Evolutionary conservation across 352 stramenopile genomes (phyloP).

Genomic region (Pythium phragmitis): DNA sequence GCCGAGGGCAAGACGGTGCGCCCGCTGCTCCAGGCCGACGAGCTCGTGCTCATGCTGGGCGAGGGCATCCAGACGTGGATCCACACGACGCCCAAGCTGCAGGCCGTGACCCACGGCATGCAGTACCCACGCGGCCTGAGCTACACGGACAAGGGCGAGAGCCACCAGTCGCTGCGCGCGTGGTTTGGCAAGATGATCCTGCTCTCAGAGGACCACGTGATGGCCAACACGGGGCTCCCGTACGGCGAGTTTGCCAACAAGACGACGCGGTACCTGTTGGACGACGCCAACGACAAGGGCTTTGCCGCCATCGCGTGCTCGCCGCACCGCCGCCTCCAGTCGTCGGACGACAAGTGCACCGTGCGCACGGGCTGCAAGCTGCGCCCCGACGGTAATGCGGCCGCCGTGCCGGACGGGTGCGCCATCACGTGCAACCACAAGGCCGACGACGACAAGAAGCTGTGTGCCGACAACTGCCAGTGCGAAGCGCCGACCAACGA

Average conservation of each 20-base stretch:
- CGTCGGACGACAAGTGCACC: constrained; percentile 30
- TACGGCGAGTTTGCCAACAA: constrained; percentile 32
- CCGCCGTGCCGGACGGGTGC: constrained; percentile 16
- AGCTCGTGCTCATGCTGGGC: constrained; percentile 82
- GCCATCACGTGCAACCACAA: constrained; percentile 33
- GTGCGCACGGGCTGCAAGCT: constrained; percentile 20
- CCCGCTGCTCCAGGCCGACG: constrained; percentile 58
- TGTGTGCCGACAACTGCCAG: constrained; percentile 24
- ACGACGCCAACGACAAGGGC: constrained; percentile 14
- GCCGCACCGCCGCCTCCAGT: constrained; percentile 23
- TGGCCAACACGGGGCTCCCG: constrained; percentile 33
- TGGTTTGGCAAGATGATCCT: constrained; percentile 55
- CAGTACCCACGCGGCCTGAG: constrained; percentile 51
- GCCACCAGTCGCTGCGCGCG: constrained; percentile 43
- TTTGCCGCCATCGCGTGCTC: constrained; percentile 32
- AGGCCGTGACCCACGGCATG: constrained; percentile 75
- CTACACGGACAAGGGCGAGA: constrained; percentile 26
- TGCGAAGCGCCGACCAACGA: constrained; percentile 17
- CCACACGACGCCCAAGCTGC: constrained; percentile 48
- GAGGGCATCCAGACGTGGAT: constrained; percentile 76
- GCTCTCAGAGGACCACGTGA: constrained; percentile 30
- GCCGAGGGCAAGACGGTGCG: constrained; percentile 51
- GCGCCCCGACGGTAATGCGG: constrained; percentile 8
- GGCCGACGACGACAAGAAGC: constrained; percentile 13
- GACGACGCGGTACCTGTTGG: constrained; percentile 30